phyloP scores from a whole-genome alignment of 192 early-diverging fungal genomes.

The Mortierella alpina region DNA sequence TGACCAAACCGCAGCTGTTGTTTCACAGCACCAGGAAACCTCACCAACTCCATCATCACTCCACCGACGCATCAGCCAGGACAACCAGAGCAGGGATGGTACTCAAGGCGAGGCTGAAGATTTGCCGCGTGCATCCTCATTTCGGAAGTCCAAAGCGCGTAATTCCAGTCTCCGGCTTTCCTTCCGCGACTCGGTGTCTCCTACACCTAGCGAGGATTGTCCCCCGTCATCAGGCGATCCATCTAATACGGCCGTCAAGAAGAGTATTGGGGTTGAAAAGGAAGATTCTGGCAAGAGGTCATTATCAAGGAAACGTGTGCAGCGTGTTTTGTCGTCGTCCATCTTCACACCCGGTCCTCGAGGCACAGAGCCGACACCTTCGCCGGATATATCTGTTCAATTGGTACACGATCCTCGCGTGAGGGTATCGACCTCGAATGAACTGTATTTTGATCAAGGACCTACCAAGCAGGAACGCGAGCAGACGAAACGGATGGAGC shows the following conservation, averaged over 20 bases:
- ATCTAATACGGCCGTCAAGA: too few species aligned
- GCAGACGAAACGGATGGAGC: constrained; percentile 1
- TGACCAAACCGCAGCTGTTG: neutral
- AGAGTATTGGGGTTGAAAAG: neutral
- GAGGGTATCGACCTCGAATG: neutral
- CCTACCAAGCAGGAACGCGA: neutral
- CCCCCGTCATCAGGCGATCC: too few species aligned
- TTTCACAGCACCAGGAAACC: too few species aligned
- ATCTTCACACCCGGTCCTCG: constrained; percentile 45
- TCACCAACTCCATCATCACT: too few species aligned
- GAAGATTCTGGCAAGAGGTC: neutral
- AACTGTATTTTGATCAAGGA: neutral
- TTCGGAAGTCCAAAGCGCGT: constrained; percentile 1
- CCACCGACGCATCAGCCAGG: too few species aligned
- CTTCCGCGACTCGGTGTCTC: constrained; percentile 12
- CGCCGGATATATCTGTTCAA: constrained; percentile 36
- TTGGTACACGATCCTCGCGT: neutral
- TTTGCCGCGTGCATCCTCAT: neutral
- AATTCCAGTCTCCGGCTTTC: neutral
- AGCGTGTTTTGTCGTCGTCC: constrained; percentile 13
- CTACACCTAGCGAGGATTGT: neutral
- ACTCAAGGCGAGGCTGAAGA: too few species aligned
- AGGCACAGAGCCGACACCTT: constrained; percentile 34
- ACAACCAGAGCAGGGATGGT: too few species aligned
- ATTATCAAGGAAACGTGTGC: constrained; percentile 7